Conservation (phyloP, 1,139 yeast genomes). For the Waltiozyma sp. region DNA sequence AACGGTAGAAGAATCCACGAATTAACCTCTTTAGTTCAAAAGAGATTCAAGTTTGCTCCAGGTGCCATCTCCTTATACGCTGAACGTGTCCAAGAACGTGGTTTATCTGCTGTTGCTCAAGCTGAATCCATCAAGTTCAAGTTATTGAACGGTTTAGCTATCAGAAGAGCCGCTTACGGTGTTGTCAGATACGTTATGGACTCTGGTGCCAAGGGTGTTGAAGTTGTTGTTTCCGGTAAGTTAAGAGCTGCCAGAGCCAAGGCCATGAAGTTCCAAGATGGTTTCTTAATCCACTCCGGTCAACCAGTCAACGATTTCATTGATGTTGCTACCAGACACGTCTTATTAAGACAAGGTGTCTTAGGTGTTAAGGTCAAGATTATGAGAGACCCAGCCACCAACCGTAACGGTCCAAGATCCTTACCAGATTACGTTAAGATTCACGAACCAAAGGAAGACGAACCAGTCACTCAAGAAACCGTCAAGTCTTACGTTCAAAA, state of each 20-base stretch:
- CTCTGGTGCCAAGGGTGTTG: conserved; percentile 99
- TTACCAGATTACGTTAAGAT: conserved; percentile 96
- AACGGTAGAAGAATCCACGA: conserved; percentile 99
- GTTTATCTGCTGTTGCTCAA: conserved; percentile 99
- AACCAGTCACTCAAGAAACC: conserved; percentile 73
- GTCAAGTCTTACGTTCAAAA: conserved; percentile 63
- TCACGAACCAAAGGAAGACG: conserved; percentile 96
- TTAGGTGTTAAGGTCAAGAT: conserved; percentile 99
- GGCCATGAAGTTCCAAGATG: conserved; percentile 99
- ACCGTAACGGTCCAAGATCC: conserved; percentile 80
- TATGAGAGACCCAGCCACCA: conserved; percentile 96
- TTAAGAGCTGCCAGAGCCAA: conserved; percentile 99
- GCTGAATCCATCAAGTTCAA: conserved; percentile 98
- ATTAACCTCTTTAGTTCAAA: conserved; percentile 93
- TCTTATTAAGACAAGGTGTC: conserved; percentile 99
- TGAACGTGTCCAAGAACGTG: conserved; percentile 99
- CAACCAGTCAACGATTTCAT: conserved; percentile 99
- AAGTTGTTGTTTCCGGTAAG: conserved; percentile 98
- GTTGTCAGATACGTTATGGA: conserved; percentile 99
- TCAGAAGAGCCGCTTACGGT: conserved; percentile 99
- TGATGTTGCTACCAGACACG: conserved; percentile 99
- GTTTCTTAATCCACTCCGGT: conserved; percentile 99
- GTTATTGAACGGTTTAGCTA: conserved; percentile 97
- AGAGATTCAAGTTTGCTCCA: conserved; percentile 96
- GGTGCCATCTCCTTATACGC: conserved; percentile 94